Evolutionary conservation across 768 basidiomycete genomes (phyloP), one percentile per base, ranked within the genome.

Genomic region (Tricholoma furcatifolium): DNA sequence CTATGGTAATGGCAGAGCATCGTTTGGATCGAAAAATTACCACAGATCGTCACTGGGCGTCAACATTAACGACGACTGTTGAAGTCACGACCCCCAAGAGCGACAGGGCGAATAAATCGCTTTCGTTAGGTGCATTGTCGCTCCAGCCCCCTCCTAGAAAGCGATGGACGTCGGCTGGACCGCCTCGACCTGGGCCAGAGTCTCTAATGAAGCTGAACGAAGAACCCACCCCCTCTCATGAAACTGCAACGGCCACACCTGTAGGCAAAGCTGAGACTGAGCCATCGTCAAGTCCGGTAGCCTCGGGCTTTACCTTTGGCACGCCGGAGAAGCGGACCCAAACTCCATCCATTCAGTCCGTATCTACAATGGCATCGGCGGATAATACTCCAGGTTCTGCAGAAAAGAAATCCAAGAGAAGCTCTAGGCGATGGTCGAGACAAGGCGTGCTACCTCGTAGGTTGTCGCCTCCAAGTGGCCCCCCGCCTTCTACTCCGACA

Each of bases 381-480:
- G 77, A 77, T 11, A 69, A 68, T 41, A 34, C 31, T 10, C 60
- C 60, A 1, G 45, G 59, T 17, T 67, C 66, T 53, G 47, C 62
- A 21, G 76, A 77, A 41, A 65, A 66, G 36, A 71, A 73, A 10
- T 68, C 67, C 31, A 71, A 70, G 56, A 67, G 60, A 15, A 65
- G 54, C 24, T 66, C 65, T 23, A 62, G 64, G 30, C 70, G 82
- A 47, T 83, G 83, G 82, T 84, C 83, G 34, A 73, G 79, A 46
- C 81, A 79, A 56, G 73, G 74, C 12, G 61, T 62, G 23, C 64
- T 72, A 56, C 85, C 85, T 8, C 75, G 78, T 18, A 75, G 77
- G 43, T 64, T 74, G 44, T 79, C 79, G 4, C 84, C 85, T 9
- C 84, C 86, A 2, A 76, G 70, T 23, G 85, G 82, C 6, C 83